Percentiles rank a stretch among this genome's conserved stretches.
Evolutionary conservation across 371 early-diverging fungal species (phyloP).

Genomic region (Syncephalastrum monosporum): DNA sequence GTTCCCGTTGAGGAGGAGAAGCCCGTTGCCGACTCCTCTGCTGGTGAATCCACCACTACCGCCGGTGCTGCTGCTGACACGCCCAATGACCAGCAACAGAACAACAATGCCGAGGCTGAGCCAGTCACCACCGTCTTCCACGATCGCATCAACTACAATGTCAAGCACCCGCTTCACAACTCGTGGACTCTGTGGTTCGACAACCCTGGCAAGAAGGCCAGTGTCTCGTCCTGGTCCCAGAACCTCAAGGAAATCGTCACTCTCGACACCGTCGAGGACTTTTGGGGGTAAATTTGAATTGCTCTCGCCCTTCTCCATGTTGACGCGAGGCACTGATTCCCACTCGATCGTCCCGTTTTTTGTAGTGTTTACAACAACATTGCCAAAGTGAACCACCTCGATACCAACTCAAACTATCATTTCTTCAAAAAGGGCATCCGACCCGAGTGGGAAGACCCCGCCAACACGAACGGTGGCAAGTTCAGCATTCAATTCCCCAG

Average conservation of each 20-base stretch:
- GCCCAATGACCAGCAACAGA: slow-evolving; percentile 6
- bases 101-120: slow-evolving; percentile 14
- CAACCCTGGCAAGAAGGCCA: slow-evolving; percentile 79
- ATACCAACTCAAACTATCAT: slow-evolving; percentile 88
- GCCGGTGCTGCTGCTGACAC: slow-evolving; percentile 4
- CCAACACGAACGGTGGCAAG: slow-evolving; percentile 95
- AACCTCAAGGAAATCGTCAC: slow-evolving; percentile 87
- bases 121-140: slow-evolving; percentile 31
- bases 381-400: slow-evolving; percentile 76
- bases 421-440: slow-evolving; percentile 95
- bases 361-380: slow-evolving; percentile 87
- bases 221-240: slow-evolving; percentile 82
- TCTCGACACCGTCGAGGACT: slow-evolving; percentile 93
- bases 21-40: neutral
- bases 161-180: slow-evolving; percentile 89
- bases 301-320: neutral
- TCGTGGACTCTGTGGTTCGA: slow-evolving; percentile 97
- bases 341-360: slow-evolving; percentile 1
- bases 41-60: slow-evolving; percentile 8
- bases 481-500: slow-evolving; percentile 87
- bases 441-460: slow-evolving; percentile 99
- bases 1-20: slow-evolving; percentile 10
- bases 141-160: slow-evolving; percentile 66
- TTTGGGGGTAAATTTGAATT: slow-evolving; percentile 79
- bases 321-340: neutral